These are phyloP conservation scores for Pichia sp. DNA, from an alignment of 1,139 yeast species.

Conservation along the genomic window DNA sequence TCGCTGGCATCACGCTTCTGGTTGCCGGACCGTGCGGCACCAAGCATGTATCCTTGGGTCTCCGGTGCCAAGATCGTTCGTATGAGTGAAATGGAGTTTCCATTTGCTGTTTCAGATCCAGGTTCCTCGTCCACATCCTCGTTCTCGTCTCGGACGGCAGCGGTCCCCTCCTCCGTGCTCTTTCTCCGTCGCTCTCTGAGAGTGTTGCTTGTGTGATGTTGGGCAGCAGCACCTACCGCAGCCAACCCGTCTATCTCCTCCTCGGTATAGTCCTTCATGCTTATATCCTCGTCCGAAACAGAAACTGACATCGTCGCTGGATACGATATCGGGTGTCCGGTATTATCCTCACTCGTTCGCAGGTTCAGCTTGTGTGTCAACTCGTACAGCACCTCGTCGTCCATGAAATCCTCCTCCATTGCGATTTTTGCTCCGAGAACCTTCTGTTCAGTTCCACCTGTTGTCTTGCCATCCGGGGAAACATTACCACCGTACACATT, in stretches of 20 bases:
- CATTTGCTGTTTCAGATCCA: neutral
- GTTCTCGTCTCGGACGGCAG: neutral
- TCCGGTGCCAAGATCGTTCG: slow-evolving; percentile 13
- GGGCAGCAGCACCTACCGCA: neutral
- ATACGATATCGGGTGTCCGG: neutral
- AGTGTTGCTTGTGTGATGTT: neutral
- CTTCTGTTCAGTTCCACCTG: neutral
- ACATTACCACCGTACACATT: neutral
- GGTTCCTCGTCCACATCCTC: neutral
- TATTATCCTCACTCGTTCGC: neutral
- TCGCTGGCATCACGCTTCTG: neutral
- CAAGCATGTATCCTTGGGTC: slow-evolving; percentile 13
- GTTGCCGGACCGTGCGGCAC: neutral
- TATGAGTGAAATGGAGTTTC: slow-evolving; percentile 2
- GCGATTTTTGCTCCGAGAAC: neutral
- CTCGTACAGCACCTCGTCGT: slow-evolving; percentile 2
- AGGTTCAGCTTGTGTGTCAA: neutral
- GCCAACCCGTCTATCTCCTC: neutral
- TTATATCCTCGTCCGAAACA: slow-evolving; percentile 12
- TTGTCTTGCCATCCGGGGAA: neutral
- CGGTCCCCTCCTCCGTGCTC: neutral
- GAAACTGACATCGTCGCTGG: neutral
- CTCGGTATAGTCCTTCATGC: slow-evolving; percentile 15
- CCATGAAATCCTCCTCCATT: neutral
- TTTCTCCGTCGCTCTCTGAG: neutral